A percentile compares a stretch with the other conserved stretches of the same genome.
Evolutionary conservation across 805 yeast species (phyloP).

Genomic region (Starmerella sirachaensis): DNA sequence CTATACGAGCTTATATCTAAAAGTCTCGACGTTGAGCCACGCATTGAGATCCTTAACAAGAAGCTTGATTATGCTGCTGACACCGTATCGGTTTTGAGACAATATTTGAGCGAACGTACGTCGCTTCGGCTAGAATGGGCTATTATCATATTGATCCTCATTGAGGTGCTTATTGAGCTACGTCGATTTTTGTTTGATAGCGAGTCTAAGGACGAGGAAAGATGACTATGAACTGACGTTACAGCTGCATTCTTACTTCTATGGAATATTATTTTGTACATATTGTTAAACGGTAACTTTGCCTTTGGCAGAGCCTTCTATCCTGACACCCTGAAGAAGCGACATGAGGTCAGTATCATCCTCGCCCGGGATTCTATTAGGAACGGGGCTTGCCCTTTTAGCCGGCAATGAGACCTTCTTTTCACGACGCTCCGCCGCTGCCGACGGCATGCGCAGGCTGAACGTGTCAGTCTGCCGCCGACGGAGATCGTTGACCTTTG

Average conservation of each 20-base stretch:
- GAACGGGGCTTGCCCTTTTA: neutral
- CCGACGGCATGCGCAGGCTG: constrained; percentile 1
- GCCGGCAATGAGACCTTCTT: constrained; percentile 2
- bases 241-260: too few species aligned
- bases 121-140: constrained; percentile 77
- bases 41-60: constrained; percentile 68
- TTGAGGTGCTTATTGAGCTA: constrained; percentile 74
- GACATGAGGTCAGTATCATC: constrained; percentile 1
- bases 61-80: constrained; percentile 86
- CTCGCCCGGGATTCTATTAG: neutral
- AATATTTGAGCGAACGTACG: constrained; percentile 63
- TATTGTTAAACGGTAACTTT: constrained; percentile 2
- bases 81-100: constrained; percentile 65
- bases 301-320: neutral
- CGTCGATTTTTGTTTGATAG: constrained; percentile 17
- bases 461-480: constrained; percentile 15
- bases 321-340: neutral
- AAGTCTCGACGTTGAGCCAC: constrained; percentile 60
- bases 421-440: neutral
- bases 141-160: constrained; percentile 66
- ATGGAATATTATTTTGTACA: neutral
- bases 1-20: constrained; percentile 61
- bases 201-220: too few species aligned
- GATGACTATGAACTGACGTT: too few species aligned
- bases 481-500: constrained; percentile 9